A percentile compares a stretch with the other conserved stretches of the same genome.
These are phyloP conservation scores for Cryphonectria japonica DNA, from an alignment of 2,329 filamentous ascomycete genomes.

Conservation along the genomic window DNA sequence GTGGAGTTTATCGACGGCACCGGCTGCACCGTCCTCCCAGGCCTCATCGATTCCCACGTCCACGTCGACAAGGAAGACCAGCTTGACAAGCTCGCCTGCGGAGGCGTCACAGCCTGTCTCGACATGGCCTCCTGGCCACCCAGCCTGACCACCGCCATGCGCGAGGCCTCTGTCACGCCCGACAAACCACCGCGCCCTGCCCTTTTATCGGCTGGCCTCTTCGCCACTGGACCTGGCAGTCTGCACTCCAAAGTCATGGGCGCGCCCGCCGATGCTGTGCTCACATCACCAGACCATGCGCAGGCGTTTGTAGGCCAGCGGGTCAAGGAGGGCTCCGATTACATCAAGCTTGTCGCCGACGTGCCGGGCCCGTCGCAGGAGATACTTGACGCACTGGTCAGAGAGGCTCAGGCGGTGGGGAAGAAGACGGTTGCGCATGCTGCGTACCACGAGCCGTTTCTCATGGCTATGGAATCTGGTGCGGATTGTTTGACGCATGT, in stretches of 20 bases:
- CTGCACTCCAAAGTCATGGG: neutral
- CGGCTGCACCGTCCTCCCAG: slow-evolving; percentile 9
- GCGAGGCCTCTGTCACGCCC: neutral
- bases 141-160: neutral
- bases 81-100: slow-evolving; percentile 10
- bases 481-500: slow-evolving; percentile 10
- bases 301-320: neutral
- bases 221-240: neutral
- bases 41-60: slow-evolving; percentile 3
- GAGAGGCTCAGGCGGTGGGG: neutral
- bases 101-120: neutral
- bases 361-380: slow-evolving; percentile 5
- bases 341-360: slow-evolving; percentile 12
- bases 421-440: slow-evolving; percentile 13
- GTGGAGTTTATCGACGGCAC: neutral
- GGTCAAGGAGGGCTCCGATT: neutral
- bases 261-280: neutral
- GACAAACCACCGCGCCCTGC: neutral
- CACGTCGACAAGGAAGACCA: slow-evolving; percentile 1
- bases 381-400: slow-evolving; percentile 2
- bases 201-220: neutral
- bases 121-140: slow-evolving; percentile 7
- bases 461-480: neutral
- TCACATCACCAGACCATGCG: neutral
- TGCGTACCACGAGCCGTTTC: neutral